Conservation (phyloP, 768 basidiomycete genomes). For the Boletus eberwhitei region DNA sequence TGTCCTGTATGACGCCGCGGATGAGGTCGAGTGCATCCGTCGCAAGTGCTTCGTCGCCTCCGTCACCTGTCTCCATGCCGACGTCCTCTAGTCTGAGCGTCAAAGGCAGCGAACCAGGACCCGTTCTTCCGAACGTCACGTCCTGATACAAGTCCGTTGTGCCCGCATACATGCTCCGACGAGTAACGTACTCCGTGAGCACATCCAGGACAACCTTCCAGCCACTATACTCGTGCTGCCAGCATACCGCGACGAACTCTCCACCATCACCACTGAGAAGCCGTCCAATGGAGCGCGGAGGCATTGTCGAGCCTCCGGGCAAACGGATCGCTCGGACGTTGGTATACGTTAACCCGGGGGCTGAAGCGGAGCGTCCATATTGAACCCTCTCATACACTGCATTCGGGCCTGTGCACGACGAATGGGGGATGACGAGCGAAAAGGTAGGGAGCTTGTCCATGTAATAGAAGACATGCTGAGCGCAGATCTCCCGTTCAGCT, state of each 20-base stretch:
- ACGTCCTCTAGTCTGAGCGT: slow-evolving; percentile 61
- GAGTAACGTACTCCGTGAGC: slow-evolving; percentile 70
- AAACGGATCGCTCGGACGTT: slow-evolving; percentile 67
- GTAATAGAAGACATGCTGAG: slow-evolving; percentile 71
- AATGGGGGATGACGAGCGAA: slow-evolving; percentile 67
- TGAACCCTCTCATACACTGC: slow-evolving; percentile 69
- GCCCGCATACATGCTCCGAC: slow-evolving; percentile 43
- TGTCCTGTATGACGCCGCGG: slow-evolving; percentile 70
- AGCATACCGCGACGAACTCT: slow-evolving; percentile 64
- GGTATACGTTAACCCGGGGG: slow-evolving; percentile 54
- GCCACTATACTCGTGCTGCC: slow-evolving; percentile 80
- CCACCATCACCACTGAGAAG: slow-evolving; percentile 70
- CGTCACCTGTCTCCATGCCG: slow-evolving; percentile 64
- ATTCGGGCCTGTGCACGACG: slow-evolving; percentile 60
- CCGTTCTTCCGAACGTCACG: slow-evolving; percentile 49
- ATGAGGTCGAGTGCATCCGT: slow-evolving; percentile 78
- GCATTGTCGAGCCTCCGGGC: slow-evolving; percentile 73
- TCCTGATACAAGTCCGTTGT: slow-evolving; percentile 45
- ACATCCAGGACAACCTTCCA: slow-evolving; percentile 87
- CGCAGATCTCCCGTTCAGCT: slow-evolving; percentile 57
- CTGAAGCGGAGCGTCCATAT: slow-evolving; percentile 47
- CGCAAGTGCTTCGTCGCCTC: slow-evolving; percentile 61
- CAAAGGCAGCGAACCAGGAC: slow-evolving; percentile 35
- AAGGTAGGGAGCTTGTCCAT: slow-evolving; percentile 69
- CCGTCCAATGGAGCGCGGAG: slow-evolving; percentile 61